Percentiles rank a stretch among this genome's conserved stretches.
These are phyloP conservation scores for Quercus glauca DNA, from an alignment of 306 rosid genomes.

Conservation along the genomic window DNA sequence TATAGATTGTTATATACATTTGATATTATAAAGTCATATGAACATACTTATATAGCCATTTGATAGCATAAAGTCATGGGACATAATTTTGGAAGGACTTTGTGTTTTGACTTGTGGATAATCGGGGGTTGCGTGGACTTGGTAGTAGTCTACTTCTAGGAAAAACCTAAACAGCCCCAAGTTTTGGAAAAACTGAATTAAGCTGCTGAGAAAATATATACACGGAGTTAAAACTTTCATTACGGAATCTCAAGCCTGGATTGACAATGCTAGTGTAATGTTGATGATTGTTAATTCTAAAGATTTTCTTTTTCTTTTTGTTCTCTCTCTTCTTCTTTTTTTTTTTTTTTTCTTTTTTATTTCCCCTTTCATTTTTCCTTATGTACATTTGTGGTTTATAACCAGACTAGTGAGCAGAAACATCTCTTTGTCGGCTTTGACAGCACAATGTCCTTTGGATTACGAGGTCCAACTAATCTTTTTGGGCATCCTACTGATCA, in stretches of 20 bases:
- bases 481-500: conserved; percentile 91
- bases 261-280: conserved; percentile 3
- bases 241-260: conserved; percentile 5
- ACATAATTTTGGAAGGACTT: neutral
- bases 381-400: conserved; percentile 23
- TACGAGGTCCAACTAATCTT: conserved; percentile 93
- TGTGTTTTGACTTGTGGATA: neutral
- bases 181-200: neutral
- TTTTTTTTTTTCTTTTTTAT: too few species aligned
- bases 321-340: too few species aligned
- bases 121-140: neutral
- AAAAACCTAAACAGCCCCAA: neutral
- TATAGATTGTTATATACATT: neutral
- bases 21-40: neutral
- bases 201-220: neutral
- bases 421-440: conserved; percentile 94
- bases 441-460: conserved; percentile 67
- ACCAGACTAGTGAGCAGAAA: conserved; percentile 53
- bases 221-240: neutral
- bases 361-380: neutral
- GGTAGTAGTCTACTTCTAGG: neutral
- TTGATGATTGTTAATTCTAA: conserved; percentile 9
- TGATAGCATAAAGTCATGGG: neutral
- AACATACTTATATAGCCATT: neutral
- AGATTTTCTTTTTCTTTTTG: conserved; percentile 12